Conservation (phyloP, 2,329 filamentous ascomycete species). For the Cladophialophora yegresii region DNA sequence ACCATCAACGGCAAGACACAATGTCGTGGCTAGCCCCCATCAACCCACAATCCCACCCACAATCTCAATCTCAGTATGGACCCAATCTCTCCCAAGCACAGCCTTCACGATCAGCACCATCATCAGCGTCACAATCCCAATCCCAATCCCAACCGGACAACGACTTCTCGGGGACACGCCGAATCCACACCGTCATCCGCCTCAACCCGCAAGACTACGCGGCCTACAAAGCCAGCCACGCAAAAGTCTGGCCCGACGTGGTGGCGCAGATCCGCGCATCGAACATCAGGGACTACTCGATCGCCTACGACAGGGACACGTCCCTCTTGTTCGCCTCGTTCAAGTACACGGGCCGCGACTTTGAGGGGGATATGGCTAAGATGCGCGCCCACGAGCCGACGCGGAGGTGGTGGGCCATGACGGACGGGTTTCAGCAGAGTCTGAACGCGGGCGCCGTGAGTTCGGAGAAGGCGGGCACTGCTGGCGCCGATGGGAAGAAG, state of each 20-base stretch:
- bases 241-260: not conserved
- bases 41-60: not conserved
- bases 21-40: not conserved
- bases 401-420: constrained; percentile 78
- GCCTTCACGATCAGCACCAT: too few relatives aligned
- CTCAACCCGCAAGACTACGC: not conserved
- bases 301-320: constrained; percentile 66
- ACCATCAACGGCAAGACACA: too few relatives aligned
- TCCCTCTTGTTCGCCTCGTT: constrained; percentile 72
- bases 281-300: constrained; percentile 39
- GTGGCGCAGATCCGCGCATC: not conserved
- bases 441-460: constrained; percentile 11
- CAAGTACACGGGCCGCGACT: constrained; percentile 76
- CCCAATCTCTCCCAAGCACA: not conserved
- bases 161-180: too few relatives aligned
- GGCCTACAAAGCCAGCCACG: not conserved
- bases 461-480: constrained; percentile 8
- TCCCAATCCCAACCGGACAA: not conserved
- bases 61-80: not conserved
- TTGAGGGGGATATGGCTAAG: constrained; percentile 70
- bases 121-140: not conserved
- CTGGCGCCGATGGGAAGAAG: not conserved
- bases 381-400: constrained; percentile 74
- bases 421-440: constrained; percentile 69
- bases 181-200: not conserved